Conservation (phyloP, 345 rosid species). For the Lepidium aucheri region DNA sequence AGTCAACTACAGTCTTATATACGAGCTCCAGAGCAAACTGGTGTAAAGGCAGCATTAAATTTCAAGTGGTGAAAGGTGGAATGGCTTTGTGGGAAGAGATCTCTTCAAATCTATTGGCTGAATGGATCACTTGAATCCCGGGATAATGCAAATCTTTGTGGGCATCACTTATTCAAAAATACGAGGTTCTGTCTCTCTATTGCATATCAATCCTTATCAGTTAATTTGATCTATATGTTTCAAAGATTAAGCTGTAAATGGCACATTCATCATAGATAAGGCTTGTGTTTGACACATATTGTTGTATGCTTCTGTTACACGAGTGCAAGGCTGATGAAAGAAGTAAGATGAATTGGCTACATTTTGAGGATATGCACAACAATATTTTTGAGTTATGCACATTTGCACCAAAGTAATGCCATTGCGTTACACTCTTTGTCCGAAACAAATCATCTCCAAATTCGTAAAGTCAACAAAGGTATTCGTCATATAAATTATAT, state of each 20-base stretch:
- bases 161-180: slow-evolving; percentile 81
- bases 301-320: slow-evolving; percentile 26
- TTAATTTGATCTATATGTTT: background rate
- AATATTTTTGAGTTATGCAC: slow-evolving; percentile 47
- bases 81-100: slow-evolving; percentile 97
- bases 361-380: slow-evolving; percentile 61
- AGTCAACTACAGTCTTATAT: slow-evolving; percentile 92
- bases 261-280: background rate
- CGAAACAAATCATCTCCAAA: background rate
- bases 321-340: slow-evolving; percentile 44
- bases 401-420: slow-evolving; percentile 9
- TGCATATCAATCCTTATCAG: background rate
- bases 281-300: background rate
- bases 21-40: slow-evolving; percentile 76
- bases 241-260: background rate
- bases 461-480: background rate
- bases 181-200: slow-evolving; percentile 57
- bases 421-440: background rate
- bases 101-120: slow-evolving; percentile 41
- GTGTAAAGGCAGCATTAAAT: slow-evolving; percentile 83
- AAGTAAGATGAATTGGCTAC: slow-evolving; percentile 51
- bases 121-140: slow-evolving; percentile 37
- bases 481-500: background rate
- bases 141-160: slow-evolving; percentile 89
- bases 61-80: slow-evolving; percentile 73